Evolutionary conservation across 163 green algal genomes (phyloP).

Genomic region (Scenedesmus sp.): DNA sequence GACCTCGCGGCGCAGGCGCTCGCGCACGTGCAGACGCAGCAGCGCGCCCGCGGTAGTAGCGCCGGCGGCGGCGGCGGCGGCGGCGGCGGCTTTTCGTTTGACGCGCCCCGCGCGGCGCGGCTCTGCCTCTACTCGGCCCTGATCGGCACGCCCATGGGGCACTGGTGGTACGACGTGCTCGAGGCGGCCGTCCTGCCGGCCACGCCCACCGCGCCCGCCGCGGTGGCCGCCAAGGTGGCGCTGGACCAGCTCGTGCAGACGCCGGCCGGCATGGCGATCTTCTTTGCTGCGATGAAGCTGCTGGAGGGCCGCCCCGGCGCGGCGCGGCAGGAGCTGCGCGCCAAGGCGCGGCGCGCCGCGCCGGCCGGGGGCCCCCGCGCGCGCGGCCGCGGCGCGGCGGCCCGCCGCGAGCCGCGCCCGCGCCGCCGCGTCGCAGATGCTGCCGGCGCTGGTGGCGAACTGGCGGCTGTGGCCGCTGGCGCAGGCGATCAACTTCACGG

Average conservation of each 20-base stretch:
- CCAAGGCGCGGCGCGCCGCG: constrained; percentile 5
- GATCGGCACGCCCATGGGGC: constrained; percentile 55
- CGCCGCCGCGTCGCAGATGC: constrained; percentile 41
- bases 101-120: constrained; percentile 41
- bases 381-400: too few relatives aligned
- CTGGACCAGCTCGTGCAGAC: constrained; percentile 67
- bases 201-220: constrained; percentile 43
- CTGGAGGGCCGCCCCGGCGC: constrained; percentile 54
- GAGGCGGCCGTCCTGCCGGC: constrained; percentile 51
- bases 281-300: constrained; percentile 60
- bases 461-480: constrained; percentile 47
- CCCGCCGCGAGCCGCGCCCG: too few relatives aligned
- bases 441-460: constrained; percentile 50
- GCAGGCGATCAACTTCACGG: constrained; percentile 77
- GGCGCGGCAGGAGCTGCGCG: constrained; percentile 10
- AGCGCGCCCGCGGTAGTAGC: not conserved
- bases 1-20: constrained; percentile 45
- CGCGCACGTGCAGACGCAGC: not conserved
- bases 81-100: constrained; percentile 38
- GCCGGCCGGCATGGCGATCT: constrained; percentile 59
- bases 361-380: too few relatives aligned
- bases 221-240: constrained; percentile 63
- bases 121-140: constrained; percentile 49
- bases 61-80: not conserved
- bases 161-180: constrained; percentile 56